Evolutionary conservation across 2,329 filamentous ascomycete species (phyloP).

Genomic region (Paecilomyces sp.): DNA sequence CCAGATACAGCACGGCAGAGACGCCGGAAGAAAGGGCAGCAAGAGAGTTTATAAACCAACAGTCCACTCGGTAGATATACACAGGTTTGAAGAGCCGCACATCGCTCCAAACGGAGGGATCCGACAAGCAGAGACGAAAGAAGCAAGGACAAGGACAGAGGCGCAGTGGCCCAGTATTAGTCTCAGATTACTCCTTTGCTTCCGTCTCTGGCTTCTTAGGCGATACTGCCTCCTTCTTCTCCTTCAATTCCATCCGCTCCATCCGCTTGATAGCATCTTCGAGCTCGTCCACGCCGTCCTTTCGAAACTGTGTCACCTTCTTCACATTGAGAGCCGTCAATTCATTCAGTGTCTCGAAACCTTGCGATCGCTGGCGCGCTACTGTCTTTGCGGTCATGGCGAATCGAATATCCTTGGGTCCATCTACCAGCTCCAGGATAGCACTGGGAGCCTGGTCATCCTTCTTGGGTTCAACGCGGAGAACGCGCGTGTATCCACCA

Average conservation of each 20-base stretch:
- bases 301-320: slow-evolving; percentile 74
- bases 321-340: slow-evolving; percentile 70
- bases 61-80: not conserved
- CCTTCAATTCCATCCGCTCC: slow-evolving; percentile 54
- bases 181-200: slow-evolving; percentile 6
- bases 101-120: not conserved
- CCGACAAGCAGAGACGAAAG: not conserved
- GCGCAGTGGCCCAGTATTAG: not conserved
- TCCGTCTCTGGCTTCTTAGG: slow-evolving; percentile 20
- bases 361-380: slow-evolving; percentile 49
- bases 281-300: slow-evolving; percentile 59
- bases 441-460: slow-evolving; percentile 82
- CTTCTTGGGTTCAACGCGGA: slow-evolving; percentile 84
- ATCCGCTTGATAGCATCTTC: slow-evolving; percentile 55
- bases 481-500: slow-evolving; percentile 90
- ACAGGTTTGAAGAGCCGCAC: not conserved
- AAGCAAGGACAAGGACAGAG: not conserved
- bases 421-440: slow-evolving; percentile 91
- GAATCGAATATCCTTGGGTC: slow-evolving; percentile 88
- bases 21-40: not conserved
- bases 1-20: not conserved
- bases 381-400: slow-evolving; percentile 85
- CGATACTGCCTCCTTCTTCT: slow-evolving; percentile 20
- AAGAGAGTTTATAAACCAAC: not conserved
- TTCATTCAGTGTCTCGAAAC: slow-evolving; percentile 56